These are phyloP conservation scores for Candida endomychidarum DNA, from an alignment of 805 yeast species.

Conservation along the genomic window DNA sequence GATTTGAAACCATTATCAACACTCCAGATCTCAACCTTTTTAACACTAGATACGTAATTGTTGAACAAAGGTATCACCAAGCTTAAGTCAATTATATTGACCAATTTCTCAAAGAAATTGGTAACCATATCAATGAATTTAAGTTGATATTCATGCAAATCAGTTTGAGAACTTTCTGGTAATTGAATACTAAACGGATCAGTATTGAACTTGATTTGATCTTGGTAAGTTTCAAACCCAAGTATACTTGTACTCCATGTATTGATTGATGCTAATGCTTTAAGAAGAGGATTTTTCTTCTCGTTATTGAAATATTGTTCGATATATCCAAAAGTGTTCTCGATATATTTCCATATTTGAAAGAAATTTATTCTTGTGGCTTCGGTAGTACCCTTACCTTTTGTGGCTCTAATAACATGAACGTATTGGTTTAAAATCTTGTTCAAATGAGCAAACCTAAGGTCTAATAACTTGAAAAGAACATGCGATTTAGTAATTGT, in stretches of 20 bases:
- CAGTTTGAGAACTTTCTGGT: constrained; percentile 9
- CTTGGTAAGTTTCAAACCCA: constrained; percentile 35
- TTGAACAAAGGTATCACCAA: constrained; percentile 19
- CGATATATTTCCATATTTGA: constrained; percentile 30
- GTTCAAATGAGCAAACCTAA: constrained; percentile 23
- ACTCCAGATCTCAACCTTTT: constrained; percentile 21
- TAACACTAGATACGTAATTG: constrained; percentile 26
- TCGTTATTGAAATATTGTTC: constrained; percentile 22
- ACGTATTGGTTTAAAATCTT: neutral
- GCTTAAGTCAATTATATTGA: neutral
- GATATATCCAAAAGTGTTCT: constrained; percentile 32
- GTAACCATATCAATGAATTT: constrained; percentile 6
- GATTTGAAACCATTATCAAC: constrained; percentile 18
- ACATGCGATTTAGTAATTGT: constrained; percentile 19
- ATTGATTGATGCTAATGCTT: constrained; percentile 8
- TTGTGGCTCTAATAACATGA: neutral
- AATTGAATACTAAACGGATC: constrained; percentile 9
- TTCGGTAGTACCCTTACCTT: neutral
- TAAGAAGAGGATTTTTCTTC: constrained; percentile 8
- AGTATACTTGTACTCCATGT: constrained; percentile 29
- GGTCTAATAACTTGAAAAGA: constrained; percentile 22
- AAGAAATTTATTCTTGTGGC: constrained; percentile 23
- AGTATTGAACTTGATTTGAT: constrained; percentile 4
- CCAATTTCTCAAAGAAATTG: neutral
- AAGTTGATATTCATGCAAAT: constrained; percentile 9